Evolutionary conservation across 106 monocot species (phyloP), one percentile per base, ranked within the genome.

Genomic region (Phalaenopsis equestris): DNA sequence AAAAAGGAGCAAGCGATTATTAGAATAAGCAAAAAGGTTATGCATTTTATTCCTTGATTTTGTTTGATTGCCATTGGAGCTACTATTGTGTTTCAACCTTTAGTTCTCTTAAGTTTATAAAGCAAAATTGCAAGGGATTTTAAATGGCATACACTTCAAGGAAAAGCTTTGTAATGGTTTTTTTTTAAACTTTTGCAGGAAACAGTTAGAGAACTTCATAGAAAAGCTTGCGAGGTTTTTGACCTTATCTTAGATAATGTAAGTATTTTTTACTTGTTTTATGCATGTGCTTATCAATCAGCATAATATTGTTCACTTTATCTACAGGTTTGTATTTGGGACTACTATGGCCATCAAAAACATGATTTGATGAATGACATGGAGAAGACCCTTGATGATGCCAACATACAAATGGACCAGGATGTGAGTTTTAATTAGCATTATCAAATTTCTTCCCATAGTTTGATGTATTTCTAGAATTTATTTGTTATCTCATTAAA

Each of bases 21-120:
- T 75, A 93, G 98, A 87, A 99, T 99, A 84, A 99, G 98, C 91
- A 99, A 99, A 82, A 99, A 99, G 94, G 98, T 99, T 76, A 49
- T 10, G 48, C 48, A 48, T 49, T 49, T 4, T 76, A 48, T 76
- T 15, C 48, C 10, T 24, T 48, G 7, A 23, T 76, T 76, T 48
- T 23, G 42, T 17, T 74, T 74, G 74, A 42, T 52, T 74, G 17
- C 36, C 36, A 12, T 74, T 74, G 18, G 6, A 18, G 7, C 41
- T 16, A 12, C n/a, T 17, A n/a, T 43, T 74, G 8, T 17, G 19
- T 74, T 45, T 74, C 14, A 74, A 42, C 19, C 41, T 74, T 74
- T 43, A 19, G 18, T 8, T 74, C 8, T 74, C 43, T 42, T 74
- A 43, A 74, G 74, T 45, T 74, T 19, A 42, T 37, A 39, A 70